Percentiles rank a stretch among this genome's conserved stretches.
These are phyloP conservation scores for Sanghuangporus baumii DNA, from an alignment of 1,284 basidiomycete genomes.

Conservation along the genomic window DNA sequence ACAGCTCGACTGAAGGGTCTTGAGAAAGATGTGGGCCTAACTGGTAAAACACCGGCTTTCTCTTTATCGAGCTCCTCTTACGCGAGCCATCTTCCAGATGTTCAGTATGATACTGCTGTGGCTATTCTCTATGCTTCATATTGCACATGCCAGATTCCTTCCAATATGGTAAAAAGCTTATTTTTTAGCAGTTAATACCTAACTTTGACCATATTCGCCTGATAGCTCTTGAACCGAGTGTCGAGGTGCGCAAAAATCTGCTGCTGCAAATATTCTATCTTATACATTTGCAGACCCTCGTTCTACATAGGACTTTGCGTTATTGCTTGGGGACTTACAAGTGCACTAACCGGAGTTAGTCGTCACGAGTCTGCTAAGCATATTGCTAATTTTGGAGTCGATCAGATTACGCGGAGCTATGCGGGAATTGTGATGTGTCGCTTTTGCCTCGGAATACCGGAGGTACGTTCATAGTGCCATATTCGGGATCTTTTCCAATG, in stretches of 20 bases:
- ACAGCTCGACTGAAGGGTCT: slow-evolving; percentile 58
- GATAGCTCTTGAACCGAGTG: slow-evolving; percentile 47
- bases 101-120: slow-evolving; percentile 55
- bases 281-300: slow-evolving; percentile 19
- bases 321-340: slow-evolving; percentile 24
- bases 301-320: slow-evolving; percentile 24
- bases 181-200: not conserved
- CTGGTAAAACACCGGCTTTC: slow-evolving; percentile 29
- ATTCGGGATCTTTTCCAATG: not conserved
- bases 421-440: slow-evolving; percentile 23
- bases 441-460: slow-evolving; percentile 24
- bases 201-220: not conserved
- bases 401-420: slow-evolving; percentile 22
- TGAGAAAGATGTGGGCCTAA: slow-evolving; percentile 48
- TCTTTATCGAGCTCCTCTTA: not conserved
- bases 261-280: not conserved
- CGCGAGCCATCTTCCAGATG: slow-evolving; percentile 32
- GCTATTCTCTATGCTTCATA: slow-evolving; percentile 58
- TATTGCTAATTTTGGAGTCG: not conserved
- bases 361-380: not conserved
- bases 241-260: slow-evolving; percentile 33
- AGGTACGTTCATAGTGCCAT: slow-evolving; percentile 9
- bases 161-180: slow-evolving; percentile 44
- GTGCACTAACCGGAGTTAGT: slow-evolving; percentile 21
- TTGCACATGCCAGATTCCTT: slow-evolving; percentile 57